Percentiles rank a stretch among this genome's conserved stretches.
These are phyloP conservation scores for Arthroderma sp. DNA, from an alignment of 2,329 filamentous ascomycete genomes.

Conservation along the genomic window DNA sequence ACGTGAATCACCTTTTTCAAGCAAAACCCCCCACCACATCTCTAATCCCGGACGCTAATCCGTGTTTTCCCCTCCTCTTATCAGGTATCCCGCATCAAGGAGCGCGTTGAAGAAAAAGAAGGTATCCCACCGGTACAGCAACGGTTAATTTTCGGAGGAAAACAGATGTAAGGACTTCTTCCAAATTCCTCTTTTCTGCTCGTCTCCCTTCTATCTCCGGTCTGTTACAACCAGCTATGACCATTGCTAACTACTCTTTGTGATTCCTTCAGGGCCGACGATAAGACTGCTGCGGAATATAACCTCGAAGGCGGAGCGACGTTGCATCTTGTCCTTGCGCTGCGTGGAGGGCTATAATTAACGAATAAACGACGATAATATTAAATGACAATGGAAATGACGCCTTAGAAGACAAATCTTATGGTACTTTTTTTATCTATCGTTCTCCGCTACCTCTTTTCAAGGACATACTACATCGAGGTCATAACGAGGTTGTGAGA, in stretches of 20 bases:
- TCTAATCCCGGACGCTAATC: neutral
- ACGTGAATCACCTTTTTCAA: slow-evolving; percentile 2
- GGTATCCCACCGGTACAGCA: slow-evolving; percentile 96
- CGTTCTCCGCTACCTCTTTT: too few relatives aligned
- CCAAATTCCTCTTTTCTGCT: neutral
- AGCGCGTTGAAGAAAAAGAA: slow-evolving; percentile 98
- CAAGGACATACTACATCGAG: too few relatives aligned
- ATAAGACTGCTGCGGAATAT: slow-evolving; percentile 86
- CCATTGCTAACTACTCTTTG: slow-evolving; percentile 1
- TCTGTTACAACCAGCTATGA: neutral
- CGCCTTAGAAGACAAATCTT: too few relatives aligned
- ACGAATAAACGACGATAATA: too few relatives aligned
- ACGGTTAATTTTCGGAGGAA: slow-evolving; percentile 87
- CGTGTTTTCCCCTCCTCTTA: neutral
- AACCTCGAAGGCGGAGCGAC: slow-evolving; percentile 83
- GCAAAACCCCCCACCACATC: neutral
- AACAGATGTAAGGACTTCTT: slow-evolving; percentile 68
- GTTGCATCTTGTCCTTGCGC: slow-evolving; percentile 85
- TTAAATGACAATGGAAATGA: too few relatives aligned
- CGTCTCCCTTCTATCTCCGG: neutral
- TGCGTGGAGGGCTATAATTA: slow-evolving; percentile 54
- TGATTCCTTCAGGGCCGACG: slow-evolving; percentile 57
- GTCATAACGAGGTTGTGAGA: too few relatives aligned
- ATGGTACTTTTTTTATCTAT: too few relatives aligned
- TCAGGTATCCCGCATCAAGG: slow-evolving; percentile 91